phyloP scores from a whole-genome alignment of 768 basidiomycete species.

The Coprinellus aureogranulatus region DNA sequence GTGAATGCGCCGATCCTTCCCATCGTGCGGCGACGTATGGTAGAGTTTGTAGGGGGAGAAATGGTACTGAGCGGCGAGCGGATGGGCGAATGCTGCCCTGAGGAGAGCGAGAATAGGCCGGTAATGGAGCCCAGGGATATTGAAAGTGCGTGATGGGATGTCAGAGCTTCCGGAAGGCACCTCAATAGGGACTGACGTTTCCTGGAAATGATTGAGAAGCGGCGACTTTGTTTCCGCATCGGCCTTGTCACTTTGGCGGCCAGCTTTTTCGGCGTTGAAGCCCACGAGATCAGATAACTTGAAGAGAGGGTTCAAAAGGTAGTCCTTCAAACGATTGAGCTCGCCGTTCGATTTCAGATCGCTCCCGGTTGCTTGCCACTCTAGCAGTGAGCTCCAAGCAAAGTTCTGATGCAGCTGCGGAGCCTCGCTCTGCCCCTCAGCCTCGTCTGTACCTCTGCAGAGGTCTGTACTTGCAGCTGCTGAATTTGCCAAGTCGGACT shows the following conservation, averaged over 20 bases:
- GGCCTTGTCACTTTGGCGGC: slow-evolving; percentile 8
- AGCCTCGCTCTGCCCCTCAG: too few relatives aligned
- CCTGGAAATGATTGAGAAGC: slow-evolving; percentile 6
- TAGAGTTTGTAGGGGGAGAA: slow-evolving; percentile 27
- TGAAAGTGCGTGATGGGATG: slow-evolving; percentile 18
- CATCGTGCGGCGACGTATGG: slow-evolving; percentile 4
- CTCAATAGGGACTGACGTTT: slow-evolving; percentile 14
- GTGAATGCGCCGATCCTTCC: slow-evolving; percentile 15
- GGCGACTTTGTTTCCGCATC: slow-evolving; percentile 5
- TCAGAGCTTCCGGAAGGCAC: slow-evolving; percentile 22
- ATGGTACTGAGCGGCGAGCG: slow-evolving; percentile 21
- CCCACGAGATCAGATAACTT: slow-evolving; percentile 3
- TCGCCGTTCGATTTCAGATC: background rate
- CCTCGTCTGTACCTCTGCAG: background rate
- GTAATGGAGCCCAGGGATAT: slow-evolving; percentile 25
- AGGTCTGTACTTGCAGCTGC: background rate
- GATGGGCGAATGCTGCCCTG: slow-evolving; percentile 19
- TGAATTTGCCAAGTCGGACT: slow-evolving; percentile 6
- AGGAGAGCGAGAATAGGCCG: slow-evolving; percentile 23
- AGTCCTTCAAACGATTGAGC: slow-evolving; percentile 7
- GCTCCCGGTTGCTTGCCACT: slow-evolving; percentile 13
- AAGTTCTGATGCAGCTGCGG: background rate
- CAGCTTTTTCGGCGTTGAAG: slow-evolving; percentile 10
- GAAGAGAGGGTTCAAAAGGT: slow-evolving; percentile 15
- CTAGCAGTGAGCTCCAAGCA: background rate